These are phyloP conservation scores for Colletotrichum melonis DNA, from an alignment of 2,329 filamentous ascomycete species.

Conservation along the genomic window DNA sequence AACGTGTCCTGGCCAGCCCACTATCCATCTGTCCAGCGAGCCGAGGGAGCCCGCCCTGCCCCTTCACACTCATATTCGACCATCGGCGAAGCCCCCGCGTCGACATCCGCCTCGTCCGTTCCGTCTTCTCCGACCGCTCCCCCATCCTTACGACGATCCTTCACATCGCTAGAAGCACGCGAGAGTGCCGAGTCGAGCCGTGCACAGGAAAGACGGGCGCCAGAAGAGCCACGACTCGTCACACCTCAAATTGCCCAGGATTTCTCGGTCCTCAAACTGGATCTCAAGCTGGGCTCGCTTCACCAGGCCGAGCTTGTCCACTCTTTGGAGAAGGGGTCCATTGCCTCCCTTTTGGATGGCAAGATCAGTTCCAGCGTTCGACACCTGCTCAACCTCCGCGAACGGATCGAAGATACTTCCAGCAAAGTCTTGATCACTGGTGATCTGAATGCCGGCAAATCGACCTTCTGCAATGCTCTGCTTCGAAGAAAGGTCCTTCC, in stretches of 20 bases:
- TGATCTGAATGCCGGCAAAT: slow-evolving; percentile 97
- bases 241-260: slow-evolving; percentile 94
- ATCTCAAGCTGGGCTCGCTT: slow-evolving; percentile 88
- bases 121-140: slow-evolving; percentile 56
- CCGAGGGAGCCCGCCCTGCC: slow-evolving; percentile 68
- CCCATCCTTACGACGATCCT: slow-evolving; percentile 71
- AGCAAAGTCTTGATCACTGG: slow-evolving; percentile 97
- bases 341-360: slow-evolving; percentile 90
- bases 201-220: slow-evolving; percentile 69
- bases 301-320: slow-evolving; percentile 93
- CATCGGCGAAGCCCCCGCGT: slow-evolving; percentile 57
- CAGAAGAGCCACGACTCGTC: slow-evolving; percentile 82
- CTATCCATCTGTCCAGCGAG: slow-evolving; percentile 85
- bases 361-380: slow-evolving; percentile 95
- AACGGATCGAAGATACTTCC: slow-evolving; percentile 95
- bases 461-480: slow-evolving; percentile 98
- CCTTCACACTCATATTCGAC: slow-evolving; percentile 74
- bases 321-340: slow-evolving; percentile 90
- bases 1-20: slow-evolving; percentile 94
- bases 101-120: slow-evolving; percentile 50
- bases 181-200: slow-evolving; percentile 78
- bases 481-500: slow-evolving; percentile 91
- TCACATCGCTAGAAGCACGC: slow-evolving; percentile 71
- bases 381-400: slow-evolving; percentile 86
- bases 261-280: slow-evolving; percentile 94